Conservation (phyloP, 2,329 filamentous ascomycete species). For the Aureobasidium musti region DNA sequence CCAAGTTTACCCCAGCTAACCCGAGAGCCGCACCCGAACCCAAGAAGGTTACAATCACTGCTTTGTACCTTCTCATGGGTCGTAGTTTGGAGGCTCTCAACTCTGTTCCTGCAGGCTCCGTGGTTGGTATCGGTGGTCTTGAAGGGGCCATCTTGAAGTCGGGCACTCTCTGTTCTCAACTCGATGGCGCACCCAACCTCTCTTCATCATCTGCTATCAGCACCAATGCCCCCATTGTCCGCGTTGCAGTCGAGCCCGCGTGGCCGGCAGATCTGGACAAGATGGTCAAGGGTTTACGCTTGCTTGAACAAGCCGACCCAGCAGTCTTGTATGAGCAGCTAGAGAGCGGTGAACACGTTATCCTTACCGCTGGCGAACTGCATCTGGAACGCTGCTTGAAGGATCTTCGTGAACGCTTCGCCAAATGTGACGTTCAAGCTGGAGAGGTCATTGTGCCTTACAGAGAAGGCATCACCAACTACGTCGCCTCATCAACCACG, state of each 20-base stretch:
- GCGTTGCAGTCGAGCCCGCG: slow-evolving; percentile 89
- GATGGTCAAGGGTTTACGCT: slow-evolving; percentile 83
- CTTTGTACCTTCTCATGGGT: slow-evolving; percentile 95
- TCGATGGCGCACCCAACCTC: slow-evolving; percentile 85
- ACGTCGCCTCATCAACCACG: slow-evolving; percentile 22
- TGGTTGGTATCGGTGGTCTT: slow-evolving; percentile 91
- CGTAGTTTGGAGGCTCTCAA: slow-evolving; percentile 78
- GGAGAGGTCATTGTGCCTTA: slow-evolving; percentile 95
- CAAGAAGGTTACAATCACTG: slow-evolving; percentile 79
- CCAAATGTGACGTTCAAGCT: slow-evolving; percentile 90
- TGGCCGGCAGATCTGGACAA: slow-evolving; percentile 90
- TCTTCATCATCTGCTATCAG: slow-evolving; percentile 79
- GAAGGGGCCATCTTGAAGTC: slow-evolving; percentile 95
- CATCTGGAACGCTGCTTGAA: slow-evolving; percentile 93
- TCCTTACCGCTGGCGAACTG: slow-evolving; percentile 89
- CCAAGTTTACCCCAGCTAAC: slow-evolving; percentile 84
- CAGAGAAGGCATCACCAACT: slow-evolving; percentile 80
- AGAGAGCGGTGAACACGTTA: slow-evolving; percentile 88
- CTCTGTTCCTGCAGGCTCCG: slow-evolving; percentile 86
- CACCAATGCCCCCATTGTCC: slow-evolving; percentile 77
- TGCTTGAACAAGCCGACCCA: slow-evolving; percentile 92
- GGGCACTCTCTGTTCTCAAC: slow-evolving; percentile 84
- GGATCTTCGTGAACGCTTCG: slow-evolving; percentile 88
- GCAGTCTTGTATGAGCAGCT: slow-evolving; percentile 96
- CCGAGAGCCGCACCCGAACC: slow-evolving; percentile 72